These are phyloP conservation scores for Aspergillus sp. DNA, from an alignment of 2,329 filamentous ascomycete genomes.

Conservation along the genomic window DNA sequence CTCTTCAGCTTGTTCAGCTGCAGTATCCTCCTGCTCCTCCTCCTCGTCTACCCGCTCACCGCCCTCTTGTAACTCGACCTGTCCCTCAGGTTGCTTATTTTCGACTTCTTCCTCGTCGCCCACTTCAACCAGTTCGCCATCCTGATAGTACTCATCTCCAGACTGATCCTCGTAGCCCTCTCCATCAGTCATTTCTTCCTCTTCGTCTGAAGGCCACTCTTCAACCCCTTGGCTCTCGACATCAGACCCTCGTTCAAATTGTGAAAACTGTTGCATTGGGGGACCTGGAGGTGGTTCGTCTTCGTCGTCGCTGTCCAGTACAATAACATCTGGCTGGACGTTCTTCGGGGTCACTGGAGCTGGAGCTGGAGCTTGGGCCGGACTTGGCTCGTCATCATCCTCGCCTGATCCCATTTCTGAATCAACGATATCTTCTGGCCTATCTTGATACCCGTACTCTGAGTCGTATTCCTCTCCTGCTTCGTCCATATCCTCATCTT, in stretches of 20 bases:
- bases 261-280: not conserved
- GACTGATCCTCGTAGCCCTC: not conserved
- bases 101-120: not conserved
- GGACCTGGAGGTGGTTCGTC: slow-evolving; percentile 19
- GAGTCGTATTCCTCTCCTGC: slow-evolving; percentile 10
- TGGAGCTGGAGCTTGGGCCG: not conserved
- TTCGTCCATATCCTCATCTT: slow-evolving; percentile 10
- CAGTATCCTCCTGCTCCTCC: not conserved
- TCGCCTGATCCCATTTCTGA: slow-evolving; percentile 6
- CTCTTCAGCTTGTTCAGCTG: no score
- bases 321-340: slow-evolving; percentile 29
- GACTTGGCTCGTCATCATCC: slow-evolving; percentile 2
- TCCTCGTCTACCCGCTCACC: not conserved
- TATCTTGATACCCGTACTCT: slow-evolving; percentile 10
- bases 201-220: slow-evolving; percentile 1
- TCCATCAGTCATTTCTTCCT: slow-evolving; percentile 2
- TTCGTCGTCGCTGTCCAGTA: slow-evolving; percentile 37
- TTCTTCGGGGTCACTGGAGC: slow-evolving; percentile 6
- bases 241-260: not conserved
- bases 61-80: not conserved
- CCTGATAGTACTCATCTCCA: not conserved
- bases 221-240: not conserved
- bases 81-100: not conserved
- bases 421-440: slow-evolving; percentile 12
- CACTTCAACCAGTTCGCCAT: not conserved